Base-by-base conservation (phyloP, 495 filamentous ascomycete genomes). In the Neurospora sp. region DNA sequence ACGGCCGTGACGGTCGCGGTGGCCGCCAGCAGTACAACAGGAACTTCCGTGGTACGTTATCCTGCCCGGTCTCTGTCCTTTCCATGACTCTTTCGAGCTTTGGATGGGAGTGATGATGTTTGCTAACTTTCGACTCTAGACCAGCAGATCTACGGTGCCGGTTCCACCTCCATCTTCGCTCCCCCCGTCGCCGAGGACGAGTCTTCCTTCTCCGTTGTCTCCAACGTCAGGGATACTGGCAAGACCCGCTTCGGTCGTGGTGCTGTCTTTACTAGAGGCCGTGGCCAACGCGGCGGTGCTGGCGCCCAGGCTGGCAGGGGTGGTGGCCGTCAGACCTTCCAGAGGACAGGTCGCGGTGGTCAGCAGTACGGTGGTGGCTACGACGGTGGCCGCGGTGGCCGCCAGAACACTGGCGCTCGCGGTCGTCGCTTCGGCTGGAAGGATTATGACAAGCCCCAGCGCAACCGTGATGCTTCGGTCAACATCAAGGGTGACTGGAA, bases 361-460 rank as follows among this genome's bases (percentile, higher is more conserved):
- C 78, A 79, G 70, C 77, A 82, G 71, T 80, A 79, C 31, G 78
- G 80, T 72, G 80, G 80, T 73, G 85, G 87, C 73, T 90, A 91
- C 71, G 88, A 89, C 71, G 86, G 70, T 40, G 53, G 53, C 53
- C 74, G 87, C 76, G 91, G 91, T 77, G 90, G 92, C 70, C 83
- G 88, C 53, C 83, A 83, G 72, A 82, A 82, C 42, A 82, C 77
- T 8, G 85, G 84, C n/a, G 85, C 84, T 16, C 79, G 89, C 69
- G 88, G 90, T 39, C 90, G 96, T 74, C 88, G 96, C 68, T 98
- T 97, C 79, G 96, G 96, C 79, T 98, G 96, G 94, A 97, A 95
- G 82, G 96, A 99, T 80, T 97, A 94, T 80, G 96, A 99, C 84
- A 99, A 98, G 89, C 96, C 96, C 42, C 90, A 96, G 83, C 90